A percentile compares a stretch with the other conserved stretches of the same genome.
Conservation (phyloP, 106 monocot species). For the Phalaenopsis equestris region DNA sequence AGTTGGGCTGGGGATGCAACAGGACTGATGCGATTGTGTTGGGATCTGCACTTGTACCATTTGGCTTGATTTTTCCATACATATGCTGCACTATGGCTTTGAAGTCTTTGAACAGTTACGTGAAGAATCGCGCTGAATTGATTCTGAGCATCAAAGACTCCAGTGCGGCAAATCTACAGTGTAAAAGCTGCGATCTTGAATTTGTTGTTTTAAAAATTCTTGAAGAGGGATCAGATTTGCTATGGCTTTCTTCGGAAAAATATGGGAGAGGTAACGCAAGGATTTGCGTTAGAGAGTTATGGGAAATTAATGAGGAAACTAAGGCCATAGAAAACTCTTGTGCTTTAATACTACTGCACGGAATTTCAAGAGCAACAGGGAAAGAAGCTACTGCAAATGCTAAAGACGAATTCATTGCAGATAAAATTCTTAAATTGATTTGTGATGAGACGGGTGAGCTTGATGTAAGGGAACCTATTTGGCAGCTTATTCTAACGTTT, state of each 20-base stretch:
- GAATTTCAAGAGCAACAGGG: slow-evolving; percentile 5
- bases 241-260: slow-evolving; percentile 5
- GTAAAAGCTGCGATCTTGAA: slow-evolving; percentile 72
- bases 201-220: slow-evolving; percentile 22
- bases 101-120: neutral
- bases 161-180: slow-evolving; percentile 55
- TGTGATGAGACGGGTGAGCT: slow-evolving; percentile 21
- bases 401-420: slow-evolving; percentile 23
- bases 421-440: slow-evolving; percentile 57
- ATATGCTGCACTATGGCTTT: slow-evolving; percentile 34
- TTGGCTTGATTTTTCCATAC: slow-evolving; percentile 53
- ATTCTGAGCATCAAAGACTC: slow-evolving; percentile 58
- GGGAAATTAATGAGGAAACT: slow-evolving; percentile 12
- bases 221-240: slow-evolving; percentile 18
- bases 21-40: slow-evolving; percentile 51
- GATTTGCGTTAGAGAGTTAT: slow-evolving; percentile 43
- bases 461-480: slow-evolving; percentile 38
- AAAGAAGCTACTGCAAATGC: slow-evolving; percentile 1
- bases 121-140: slow-evolving; percentile 29
- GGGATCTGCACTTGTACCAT: slow-evolving; percentile 66
- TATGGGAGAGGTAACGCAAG: neutral
- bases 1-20: slow-evolving; percentile 57
- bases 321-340: slow-evolving; percentile 7
- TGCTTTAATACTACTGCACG: slow-evolving; percentile 31
- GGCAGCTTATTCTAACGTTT: slow-evolving; percentile 76